Percentiles rank a stretch among this genome's conserved stretches.
These are phyloP conservation scores for Phytopythium delawarense DNA, from an alignment of 352 stramenopile genomes.

Conservation along the genomic window DNA sequence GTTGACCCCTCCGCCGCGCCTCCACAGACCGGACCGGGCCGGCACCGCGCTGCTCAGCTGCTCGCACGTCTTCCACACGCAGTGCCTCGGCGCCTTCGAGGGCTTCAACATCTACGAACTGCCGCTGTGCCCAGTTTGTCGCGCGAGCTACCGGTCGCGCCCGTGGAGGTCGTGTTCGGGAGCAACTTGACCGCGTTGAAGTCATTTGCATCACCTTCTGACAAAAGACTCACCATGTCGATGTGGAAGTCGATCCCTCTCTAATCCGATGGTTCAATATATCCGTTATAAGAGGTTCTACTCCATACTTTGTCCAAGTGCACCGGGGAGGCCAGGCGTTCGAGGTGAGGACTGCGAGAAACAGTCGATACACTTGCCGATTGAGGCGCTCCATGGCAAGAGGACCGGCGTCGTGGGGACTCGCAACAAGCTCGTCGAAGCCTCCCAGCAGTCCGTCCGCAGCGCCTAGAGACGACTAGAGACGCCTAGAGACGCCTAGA, in stretches of 20 bases:
- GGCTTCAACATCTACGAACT: constrained; percentile 87
- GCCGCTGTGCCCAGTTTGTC: constrained; percentile 72
- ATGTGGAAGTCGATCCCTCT: background rate
- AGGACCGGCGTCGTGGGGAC: background rate
- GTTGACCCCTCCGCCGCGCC: background rate
- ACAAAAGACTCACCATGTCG: too few relatives aligned
- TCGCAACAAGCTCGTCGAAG: too few relatives aligned
- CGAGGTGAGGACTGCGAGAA: background rate
- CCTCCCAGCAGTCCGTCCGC: too few relatives aligned
- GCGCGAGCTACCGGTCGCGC: constrained; percentile 29
- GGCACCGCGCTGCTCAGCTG: constrained; percentile 69
- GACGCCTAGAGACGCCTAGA: too few relatives aligned
- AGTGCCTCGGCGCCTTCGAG: constrained; percentile 76
- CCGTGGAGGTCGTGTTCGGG: constrained; percentile 7
- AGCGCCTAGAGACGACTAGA: too few relatives aligned
- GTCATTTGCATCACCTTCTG: background rate
- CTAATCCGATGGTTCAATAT: background rate
- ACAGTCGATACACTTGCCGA: background rate
- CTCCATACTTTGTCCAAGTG: background rate
- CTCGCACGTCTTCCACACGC: constrained; percentile 69
- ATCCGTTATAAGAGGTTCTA: background rate
- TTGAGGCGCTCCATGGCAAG: constrained; percentile 2
- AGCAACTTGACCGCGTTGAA: constrained; percentile 4
- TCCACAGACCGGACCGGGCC: constrained; percentile 21
- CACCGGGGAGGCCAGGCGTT: background rate